These are phyloP conservation scores for Physcomitrium patens DNA, from an alignment of 225 moss, liverwort and hornwort genomes.

Conservation along the genomic window DNA sequence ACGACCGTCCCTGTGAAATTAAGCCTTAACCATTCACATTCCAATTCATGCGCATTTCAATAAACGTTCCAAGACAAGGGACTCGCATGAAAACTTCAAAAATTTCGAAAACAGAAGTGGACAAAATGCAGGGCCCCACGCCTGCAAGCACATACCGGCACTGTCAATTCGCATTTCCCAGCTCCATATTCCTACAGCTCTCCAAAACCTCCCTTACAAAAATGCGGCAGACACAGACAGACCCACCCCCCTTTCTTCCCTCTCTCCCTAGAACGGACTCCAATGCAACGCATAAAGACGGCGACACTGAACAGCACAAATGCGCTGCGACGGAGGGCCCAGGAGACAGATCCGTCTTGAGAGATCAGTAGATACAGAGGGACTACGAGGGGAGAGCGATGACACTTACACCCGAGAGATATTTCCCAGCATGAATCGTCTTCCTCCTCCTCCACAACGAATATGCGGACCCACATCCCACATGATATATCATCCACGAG, in stretches of 20 bases:
- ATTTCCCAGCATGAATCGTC: not conserved
- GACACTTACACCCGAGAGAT: conserved; percentile 1
- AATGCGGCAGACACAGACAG: not conserved
- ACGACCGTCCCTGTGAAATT: not conserved
- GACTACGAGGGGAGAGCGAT: not conserved
- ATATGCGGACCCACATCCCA: too few species aligned
- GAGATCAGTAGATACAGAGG: not conserved
- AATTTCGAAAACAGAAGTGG: not conserved
- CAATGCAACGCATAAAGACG: not conserved
- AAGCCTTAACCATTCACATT: too few species aligned
- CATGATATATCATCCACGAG: too few species aligned
- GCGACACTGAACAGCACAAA: too few species aligned
- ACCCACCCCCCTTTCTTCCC: not conserved
- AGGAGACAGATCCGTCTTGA: not conserved
- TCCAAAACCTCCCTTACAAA: not conserved
- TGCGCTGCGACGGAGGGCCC: too few species aligned
- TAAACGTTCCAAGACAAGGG: not conserved
- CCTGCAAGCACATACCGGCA: not conserved
- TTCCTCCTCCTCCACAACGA: conserved; percentile 6
- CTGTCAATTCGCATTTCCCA: not conserved
- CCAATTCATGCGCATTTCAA: not conserved
- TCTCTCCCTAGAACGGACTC: not conserved
- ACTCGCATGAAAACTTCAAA: not conserved
- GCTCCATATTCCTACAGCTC: conserved; percentile 19
- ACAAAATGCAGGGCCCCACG: not conserved